Percentiles rank a stretch among this genome's conserved stretches.
phyloP scores from a whole-genome alignment of 1,284 basidiomycete species.

The Cystobasidium sp. region DNA sequence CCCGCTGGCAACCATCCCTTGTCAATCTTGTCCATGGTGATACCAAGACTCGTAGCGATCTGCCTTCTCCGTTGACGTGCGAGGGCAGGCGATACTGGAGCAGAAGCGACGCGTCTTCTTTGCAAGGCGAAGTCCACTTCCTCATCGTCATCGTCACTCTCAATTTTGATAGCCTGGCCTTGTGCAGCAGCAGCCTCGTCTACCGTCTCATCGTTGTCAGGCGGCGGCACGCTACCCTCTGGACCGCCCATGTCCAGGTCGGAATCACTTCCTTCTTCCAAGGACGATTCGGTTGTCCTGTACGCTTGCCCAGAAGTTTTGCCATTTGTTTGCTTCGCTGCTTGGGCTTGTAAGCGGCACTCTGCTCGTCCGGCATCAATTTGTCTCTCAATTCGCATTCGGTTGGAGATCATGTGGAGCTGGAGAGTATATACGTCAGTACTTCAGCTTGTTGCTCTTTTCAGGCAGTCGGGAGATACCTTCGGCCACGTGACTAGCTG shows the following conservation, averaged over 20 bases:
- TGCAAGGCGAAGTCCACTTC: constrained; percentile 33
- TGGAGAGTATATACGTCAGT: constrained; percentile 53
- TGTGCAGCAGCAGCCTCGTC: constrained; percentile 13
- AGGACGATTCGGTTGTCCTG: constrained; percentile 57
- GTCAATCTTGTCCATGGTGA: constrained; percentile 7
- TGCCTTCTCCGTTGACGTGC: constrained; percentile 26
- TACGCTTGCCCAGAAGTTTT: not conserved
- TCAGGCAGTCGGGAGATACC: constrained; percentile 59
- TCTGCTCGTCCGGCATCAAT: constrained; percentile 78
- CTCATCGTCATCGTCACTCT: constrained; percentile 29
- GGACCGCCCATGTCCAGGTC: constrained; percentile 55
- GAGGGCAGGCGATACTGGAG: constrained; percentile 29
- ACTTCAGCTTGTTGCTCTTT: too few species aligned
- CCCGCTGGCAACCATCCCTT: not conserved
- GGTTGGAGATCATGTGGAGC: constrained; percentile 89
- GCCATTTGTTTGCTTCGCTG: not conserved
- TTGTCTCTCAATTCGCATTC: constrained; percentile 75
- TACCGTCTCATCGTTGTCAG: constrained; percentile 34
- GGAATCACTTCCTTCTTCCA: constrained; percentile 58
- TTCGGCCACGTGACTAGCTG: constrained; percentile 95
- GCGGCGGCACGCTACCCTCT: constrained; percentile 29
- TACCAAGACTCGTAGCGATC: constrained; percentile 26
- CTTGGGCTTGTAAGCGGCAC: constrained; percentile 60
- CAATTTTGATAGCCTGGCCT: not conserved
- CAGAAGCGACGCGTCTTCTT: constrained; percentile 35